phyloP scores from a whole-genome alignment of 1,139 yeast species.

The Blastobotrys illinoisensis region DNA sequence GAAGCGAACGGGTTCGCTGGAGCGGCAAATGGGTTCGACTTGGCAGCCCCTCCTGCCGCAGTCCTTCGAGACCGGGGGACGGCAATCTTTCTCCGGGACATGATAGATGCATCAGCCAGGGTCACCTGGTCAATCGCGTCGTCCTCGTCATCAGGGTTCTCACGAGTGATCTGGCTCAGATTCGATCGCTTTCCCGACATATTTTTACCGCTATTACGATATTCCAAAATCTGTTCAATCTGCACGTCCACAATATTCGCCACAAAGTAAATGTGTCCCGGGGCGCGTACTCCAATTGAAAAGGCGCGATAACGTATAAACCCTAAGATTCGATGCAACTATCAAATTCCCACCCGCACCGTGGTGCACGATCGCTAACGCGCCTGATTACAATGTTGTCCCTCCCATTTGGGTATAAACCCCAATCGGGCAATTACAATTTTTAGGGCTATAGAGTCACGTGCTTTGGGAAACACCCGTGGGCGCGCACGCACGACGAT shows the following conservation, averaged over 20 bases:
- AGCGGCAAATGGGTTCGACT: conserved; percentile 10
- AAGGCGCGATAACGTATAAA: background rate
- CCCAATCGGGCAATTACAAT: background rate
- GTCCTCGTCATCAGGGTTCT: conserved; percentile 35
- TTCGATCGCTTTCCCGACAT: conserved; percentile 15
- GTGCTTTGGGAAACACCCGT: background rate
- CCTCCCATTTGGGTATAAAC: background rate
- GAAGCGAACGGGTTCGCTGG: conserved; percentile 8
- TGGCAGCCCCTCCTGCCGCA: conserved; percentile 9
- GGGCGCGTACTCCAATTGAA: background rate
- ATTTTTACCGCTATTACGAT: background rate
- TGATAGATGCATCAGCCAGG: conserved; percentile 53
- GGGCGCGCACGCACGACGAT: background rate
- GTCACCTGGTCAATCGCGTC: conserved; percentile 30
- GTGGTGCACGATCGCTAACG: no score
- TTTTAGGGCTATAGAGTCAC: background rate
- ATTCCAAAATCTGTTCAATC: background rate
- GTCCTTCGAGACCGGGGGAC: conserved; percentile 45
- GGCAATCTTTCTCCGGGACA: conserved; percentile 65
- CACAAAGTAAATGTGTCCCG: background rate
- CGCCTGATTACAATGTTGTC: no score
- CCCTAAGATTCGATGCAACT: background rate
- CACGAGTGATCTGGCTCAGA: conserved; percentile 9
- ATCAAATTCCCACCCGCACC: background rate
- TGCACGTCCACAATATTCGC: background rate